phyloP scores from a whole-genome alignment of 257 asterid species.

The Solanum pinnatisectum region DNA sequence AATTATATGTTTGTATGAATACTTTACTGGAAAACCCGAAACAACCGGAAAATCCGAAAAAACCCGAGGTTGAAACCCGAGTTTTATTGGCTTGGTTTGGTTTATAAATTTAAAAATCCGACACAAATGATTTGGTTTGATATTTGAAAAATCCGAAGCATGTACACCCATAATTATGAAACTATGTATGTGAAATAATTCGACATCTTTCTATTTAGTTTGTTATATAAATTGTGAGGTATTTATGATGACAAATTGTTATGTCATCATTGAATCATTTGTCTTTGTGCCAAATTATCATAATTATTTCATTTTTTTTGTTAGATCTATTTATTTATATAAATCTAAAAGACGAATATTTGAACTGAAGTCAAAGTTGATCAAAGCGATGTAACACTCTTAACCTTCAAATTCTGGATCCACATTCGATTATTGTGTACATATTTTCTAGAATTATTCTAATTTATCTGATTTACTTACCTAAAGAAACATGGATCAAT shows the following conservation, averaged over 20 bases:
- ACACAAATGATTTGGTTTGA: too few species aligned
- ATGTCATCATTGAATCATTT: neutral
- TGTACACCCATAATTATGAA: too few species aligned
- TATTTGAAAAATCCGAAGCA: too few species aligned
- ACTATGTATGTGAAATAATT: neutral
- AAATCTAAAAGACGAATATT: neutral
- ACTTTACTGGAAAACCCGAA: too few species aligned
- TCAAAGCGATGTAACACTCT: neutral
- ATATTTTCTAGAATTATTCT: too few species aligned
- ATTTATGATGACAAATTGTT: neutral
- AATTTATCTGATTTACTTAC: too few species aligned
- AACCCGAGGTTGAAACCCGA: too few species aligned
- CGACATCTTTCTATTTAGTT: neutral
- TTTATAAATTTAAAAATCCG: too few species aligned
- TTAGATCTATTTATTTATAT: neutral
- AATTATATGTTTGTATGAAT: too few species aligned
- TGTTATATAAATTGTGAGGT: neutral
- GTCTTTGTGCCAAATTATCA: fast-evolving
- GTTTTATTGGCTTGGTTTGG: too few species aligned
- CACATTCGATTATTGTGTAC: neutral
- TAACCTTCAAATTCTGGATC: neutral
- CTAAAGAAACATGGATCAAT: too few species aligned
- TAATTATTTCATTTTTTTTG: neutral
- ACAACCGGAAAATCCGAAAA: too few species aligned
- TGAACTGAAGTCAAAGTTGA: neutral